These are phyloP conservation scores for Lonicera japonica DNA, from an alignment of 129 eudicot genomes.

Conservation along the genomic window DNA sequence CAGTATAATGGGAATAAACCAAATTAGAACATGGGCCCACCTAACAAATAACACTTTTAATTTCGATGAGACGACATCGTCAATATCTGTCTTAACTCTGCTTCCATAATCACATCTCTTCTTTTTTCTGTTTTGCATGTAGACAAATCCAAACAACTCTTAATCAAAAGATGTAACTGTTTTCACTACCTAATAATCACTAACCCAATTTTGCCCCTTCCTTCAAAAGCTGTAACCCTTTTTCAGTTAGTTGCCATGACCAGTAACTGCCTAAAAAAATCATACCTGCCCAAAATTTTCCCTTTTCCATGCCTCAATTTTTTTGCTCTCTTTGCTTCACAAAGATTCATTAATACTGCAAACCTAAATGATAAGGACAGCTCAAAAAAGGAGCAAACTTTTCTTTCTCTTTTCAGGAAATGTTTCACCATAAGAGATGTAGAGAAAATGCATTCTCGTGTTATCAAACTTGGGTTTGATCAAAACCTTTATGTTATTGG, in stretches of 20 bases:
- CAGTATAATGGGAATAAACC: not conserved
- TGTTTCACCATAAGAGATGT: slow-evolving; percentile 21
- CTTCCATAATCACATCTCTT: not conserved
- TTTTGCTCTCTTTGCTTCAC: slow-evolving; percentile 16
- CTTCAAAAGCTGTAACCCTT: too few species aligned
- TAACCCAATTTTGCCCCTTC: not conserved
- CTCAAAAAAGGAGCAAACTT: slow-evolving; percentile 27
- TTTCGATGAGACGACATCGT: not conserved
- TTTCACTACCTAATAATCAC: not conserved
- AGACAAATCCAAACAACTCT: slow-evolving; percentile 8
- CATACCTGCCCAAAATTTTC: not conserved
- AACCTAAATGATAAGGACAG: slow-evolving; percentile 18
- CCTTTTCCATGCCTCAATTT: not conserved
- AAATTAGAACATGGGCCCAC: slow-evolving; percentile 4
- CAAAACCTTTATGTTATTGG: slow-evolving; percentile 41
- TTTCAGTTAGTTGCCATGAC: not conserved
- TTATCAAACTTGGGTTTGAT: slow-evolving; percentile 27
- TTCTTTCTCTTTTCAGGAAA: slow-evolving; percentile 33
- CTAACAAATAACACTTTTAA: not conserved
- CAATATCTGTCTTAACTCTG: slow-evolving; percentile 5
- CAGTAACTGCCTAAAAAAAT: not conserved
- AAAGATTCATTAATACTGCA: slow-evolving; percentile 2
- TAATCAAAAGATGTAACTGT: not conserved
- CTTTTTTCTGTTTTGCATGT: not conserved
- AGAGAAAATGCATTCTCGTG: slow-evolving; percentile 35